Conservation (phyloP, 2,329 filamentous ascomycete genomes). For the Tolypocladium cylindrosporum region DNA sequence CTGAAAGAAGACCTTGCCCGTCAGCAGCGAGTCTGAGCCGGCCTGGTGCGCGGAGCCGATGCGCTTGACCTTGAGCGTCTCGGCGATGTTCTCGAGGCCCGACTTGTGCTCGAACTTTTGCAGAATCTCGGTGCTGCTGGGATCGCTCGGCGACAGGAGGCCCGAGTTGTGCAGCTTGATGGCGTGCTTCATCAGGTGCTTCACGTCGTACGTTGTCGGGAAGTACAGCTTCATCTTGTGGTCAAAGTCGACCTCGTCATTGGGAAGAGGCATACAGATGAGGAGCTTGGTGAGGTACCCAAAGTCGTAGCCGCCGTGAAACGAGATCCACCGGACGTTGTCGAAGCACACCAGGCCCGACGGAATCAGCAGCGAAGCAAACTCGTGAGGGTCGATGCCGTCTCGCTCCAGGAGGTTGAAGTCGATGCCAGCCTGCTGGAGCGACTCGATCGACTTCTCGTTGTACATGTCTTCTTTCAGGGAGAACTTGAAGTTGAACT, state of each 20-base stretch:
- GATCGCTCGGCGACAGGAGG: constrained; percentile 54
- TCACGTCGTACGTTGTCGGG: constrained; percentile 88
- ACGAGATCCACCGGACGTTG: constrained; percentile 91
- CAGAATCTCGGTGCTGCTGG: constrained; percentile 61
- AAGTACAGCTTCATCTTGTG: constrained; percentile 87
- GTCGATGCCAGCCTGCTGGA: constrained; percentile 87
- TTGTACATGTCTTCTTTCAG: constrained; percentile 97
- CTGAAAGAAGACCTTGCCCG: constrained; percentile 90
- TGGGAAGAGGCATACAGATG: constrained; percentile 70
- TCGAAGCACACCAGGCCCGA: constrained; percentile 84
- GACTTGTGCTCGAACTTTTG: constrained; percentile 83
- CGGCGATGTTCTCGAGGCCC: constrained; percentile 85
- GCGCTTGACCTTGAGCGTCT: constrained; percentile 83
- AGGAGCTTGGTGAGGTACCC: constrained; percentile 94
- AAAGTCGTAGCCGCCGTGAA: constrained; percentile 97
- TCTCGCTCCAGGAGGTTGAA: constrained; percentile 75
- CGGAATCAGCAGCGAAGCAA: constrained; percentile 81
- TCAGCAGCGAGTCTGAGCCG: constrained; percentile 86
- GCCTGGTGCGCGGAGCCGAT: constrained; percentile 84
- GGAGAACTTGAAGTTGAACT: constrained; percentile 98
- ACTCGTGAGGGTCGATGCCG: constrained; percentile 83
- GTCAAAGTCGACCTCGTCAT: constrained; percentile 84
- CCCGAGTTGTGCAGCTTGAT: constrained; percentile 57
- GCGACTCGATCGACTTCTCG: constrained; percentile 83
- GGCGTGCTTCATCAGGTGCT: constrained; percentile 90